Percentiles rank a stretch among this genome's conserved stretches.
Conservation (phyloP, 2,329 filamentous ascomycete genomes). For the Aspergillus sp. region DNA sequence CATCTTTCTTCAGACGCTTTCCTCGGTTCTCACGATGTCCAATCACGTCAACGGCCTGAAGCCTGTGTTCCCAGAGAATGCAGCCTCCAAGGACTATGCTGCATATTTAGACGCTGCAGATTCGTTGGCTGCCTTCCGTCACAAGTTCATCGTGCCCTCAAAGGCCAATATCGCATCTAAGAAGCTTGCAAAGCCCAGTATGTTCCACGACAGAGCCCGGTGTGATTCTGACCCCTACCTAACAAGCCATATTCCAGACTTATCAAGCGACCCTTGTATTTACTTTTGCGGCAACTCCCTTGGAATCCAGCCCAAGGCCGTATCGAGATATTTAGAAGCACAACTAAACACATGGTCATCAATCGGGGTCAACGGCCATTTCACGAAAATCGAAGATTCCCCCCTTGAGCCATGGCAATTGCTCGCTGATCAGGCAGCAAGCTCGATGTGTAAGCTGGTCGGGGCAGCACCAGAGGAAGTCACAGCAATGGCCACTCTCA, state of each 20-base stretch:
- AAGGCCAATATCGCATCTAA: constrained; percentile 69
- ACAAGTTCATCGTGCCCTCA: constrained; percentile 75
- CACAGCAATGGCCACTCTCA: constrained; percentile 83
- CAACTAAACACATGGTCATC: constrained; percentile 81
- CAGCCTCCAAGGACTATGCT: constrained; percentile 39
- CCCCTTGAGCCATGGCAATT: constrained; percentile 72
- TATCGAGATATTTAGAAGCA: constrained; percentile 63
- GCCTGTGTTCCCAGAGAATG: constrained; percentile 31
- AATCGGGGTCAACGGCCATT: constrained; percentile 81
- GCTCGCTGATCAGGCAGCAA: constrained; percentile 72
- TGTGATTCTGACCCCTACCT: constrained; percentile 5
- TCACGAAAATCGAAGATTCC: constrained; percentile 65
- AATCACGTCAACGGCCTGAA: constrained; percentile 18
- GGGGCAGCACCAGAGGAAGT: constrained; percentile 72
- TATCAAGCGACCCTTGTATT: constrained; percentile 48
- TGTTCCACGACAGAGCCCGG: neutral
- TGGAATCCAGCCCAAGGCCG: constrained; percentile 74
- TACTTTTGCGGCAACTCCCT: constrained; percentile 91
- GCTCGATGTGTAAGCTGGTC: constrained; percentile 68
- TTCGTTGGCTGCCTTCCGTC: constrained; percentile 59
- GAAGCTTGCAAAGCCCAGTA: constrained; percentile 49
- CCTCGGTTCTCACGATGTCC: constrained; percentile 15
- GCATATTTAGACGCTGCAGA: constrained; percentile 60
- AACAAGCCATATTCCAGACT: constrained; percentile 23
- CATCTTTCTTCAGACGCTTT: neutral